phyloP scores from a whole-genome alignment of 2,329 filamentous ascomycete genomes.

The Rutstroemia sp. region DNA sequence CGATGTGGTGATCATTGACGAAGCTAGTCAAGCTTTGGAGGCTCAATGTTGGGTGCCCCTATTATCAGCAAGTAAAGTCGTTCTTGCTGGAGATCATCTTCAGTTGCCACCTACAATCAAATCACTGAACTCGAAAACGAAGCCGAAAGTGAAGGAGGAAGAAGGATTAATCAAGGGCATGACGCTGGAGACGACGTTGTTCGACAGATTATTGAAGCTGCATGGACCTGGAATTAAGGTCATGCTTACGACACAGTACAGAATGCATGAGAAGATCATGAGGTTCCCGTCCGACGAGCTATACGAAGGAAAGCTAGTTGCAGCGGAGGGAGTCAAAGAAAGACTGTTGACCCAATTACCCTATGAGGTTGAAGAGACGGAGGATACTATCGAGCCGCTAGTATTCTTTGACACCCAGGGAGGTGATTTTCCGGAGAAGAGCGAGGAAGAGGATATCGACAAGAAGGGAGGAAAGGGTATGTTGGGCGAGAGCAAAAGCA shows the following conservation, averaged over 20 bases:
- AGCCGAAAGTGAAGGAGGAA: conserved; percentile 29
- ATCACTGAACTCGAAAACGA: conserved; percentile 51
- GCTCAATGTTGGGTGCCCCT: conserved; percentile 96
- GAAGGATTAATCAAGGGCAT: conserved; percentile 42
- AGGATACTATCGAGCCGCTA: conserved; percentile 81
- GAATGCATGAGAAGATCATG: conserved; percentile 97
- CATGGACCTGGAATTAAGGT: conserved; percentile 81
- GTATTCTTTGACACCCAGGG: conserved; percentile 97
- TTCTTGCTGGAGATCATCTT: conserved; percentile 89
- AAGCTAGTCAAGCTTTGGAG: conserved; percentile 91
- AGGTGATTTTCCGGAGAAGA: conserved; percentile 79
- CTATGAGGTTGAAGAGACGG: conserved; percentile 70
- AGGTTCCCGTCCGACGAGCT: conserved; percentile 83
- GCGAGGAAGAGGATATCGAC: conserved; percentile 59
- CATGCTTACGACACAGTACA: conserved; percentile 95
- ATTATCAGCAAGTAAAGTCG: conserved; percentile 70
- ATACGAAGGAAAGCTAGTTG: conserved; percentile 75
- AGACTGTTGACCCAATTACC: conserved; percentile 70
- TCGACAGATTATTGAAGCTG: conserved; percentile 76
- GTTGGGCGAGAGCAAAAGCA: conserved; percentile 76
- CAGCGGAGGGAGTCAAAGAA: conserved; percentile 68
- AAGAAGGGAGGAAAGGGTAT: conserved; percentile 40
- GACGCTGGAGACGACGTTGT: conserved; percentile 81
- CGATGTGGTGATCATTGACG: conserved; percentile 91
- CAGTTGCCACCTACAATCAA: conserved; percentile 95